These are phyloP conservation scores for Sarcodon sp. DNA, from an alignment of 768 basidiomycete genomes.

Conservation along the genomic window DNA sequence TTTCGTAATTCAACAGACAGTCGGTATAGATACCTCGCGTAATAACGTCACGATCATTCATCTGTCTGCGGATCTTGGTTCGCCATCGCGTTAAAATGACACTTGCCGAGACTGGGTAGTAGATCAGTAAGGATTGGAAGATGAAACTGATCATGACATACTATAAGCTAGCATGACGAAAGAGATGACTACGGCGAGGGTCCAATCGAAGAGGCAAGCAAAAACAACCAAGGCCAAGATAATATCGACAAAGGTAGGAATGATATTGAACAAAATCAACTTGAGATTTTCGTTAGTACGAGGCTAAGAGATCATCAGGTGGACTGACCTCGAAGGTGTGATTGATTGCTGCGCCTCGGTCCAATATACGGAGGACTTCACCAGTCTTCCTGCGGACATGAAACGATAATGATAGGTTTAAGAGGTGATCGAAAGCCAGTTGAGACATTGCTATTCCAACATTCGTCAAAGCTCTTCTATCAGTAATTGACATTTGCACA, in stretches of 20 bases:
- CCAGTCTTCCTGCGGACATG: constrained; percentile 78
- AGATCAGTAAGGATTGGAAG: constrained; percentile 1
- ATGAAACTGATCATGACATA: constrained; percentile 18
- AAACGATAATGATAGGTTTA: constrained; percentile 79
- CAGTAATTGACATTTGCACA: not conserved
- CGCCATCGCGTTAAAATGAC: constrained; percentile 59
- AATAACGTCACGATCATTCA: constrained; percentile 74
- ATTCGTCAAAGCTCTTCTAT: constrained; percentile 1
- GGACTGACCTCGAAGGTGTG: constrained; percentile 50
- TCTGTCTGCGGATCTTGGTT: constrained; percentile 58
- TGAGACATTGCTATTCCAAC: constrained; percentile 60
- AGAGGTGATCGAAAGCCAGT: constrained; percentile 75
- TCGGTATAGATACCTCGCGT: constrained; percentile 80
- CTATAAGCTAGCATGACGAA: constrained; percentile 66
- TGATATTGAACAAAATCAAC: constrained; percentile 72
- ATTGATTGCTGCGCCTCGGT: constrained; percentile 81
- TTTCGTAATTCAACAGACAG: constrained; percentile 70
- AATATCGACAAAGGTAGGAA: constrained; percentile 78
- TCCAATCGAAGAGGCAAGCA: constrained; percentile 49
- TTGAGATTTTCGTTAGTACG: constrained; percentile 15
- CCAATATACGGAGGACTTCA: constrained; percentile 70
- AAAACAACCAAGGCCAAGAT: constrained; percentile 60
- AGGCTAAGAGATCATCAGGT: not conserved
- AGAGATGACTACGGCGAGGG: constrained; percentile 52
- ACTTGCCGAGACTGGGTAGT: constrained; percentile 28